phyloP scores from a whole-genome alignment of 371 early-diverging fungal species.

The Chytridium lagenaria region DNA sequence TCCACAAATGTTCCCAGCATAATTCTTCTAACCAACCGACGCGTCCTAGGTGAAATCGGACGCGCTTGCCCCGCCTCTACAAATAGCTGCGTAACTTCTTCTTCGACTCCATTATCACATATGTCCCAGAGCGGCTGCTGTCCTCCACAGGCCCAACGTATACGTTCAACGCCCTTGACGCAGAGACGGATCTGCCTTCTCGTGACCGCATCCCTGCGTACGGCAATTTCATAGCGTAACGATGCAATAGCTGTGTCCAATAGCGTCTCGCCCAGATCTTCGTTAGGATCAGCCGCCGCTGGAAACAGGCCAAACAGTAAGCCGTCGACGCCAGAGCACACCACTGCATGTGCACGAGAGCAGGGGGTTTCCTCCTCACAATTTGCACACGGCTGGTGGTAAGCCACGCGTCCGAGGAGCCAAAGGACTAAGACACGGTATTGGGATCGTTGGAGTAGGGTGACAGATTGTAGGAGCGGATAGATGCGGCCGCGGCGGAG shows the following conservation, averaged over 20 bases:
- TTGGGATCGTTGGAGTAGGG: background rate
- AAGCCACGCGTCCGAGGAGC: conserved; percentile 20
- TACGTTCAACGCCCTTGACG: background rate
- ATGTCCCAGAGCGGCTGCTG: background rate
- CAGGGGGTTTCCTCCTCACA: conserved; percentile 11
- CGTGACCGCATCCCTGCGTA: background rate
- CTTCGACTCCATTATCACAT: background rate
- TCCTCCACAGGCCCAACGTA: background rate
- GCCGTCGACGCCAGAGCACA: background rate
- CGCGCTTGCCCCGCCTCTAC: background rate
- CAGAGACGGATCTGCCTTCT: background rate
- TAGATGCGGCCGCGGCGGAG: background rate
- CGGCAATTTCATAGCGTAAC: too few relatives aligned
- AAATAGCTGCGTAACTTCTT: background rate
- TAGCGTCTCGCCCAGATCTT: background rate
- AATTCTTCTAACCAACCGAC: background rate
- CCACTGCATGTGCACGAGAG: background rate
- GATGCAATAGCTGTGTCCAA: background rate
- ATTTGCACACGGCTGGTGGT: conserved; percentile 21
- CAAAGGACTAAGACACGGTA: conserved; percentile 1
- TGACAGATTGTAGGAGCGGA: background rate
- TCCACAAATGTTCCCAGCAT: background rate
- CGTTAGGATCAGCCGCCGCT: background rate
- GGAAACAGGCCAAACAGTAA: background rate
- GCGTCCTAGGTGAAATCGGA: background rate